Conservation (phyloP, 768 basidiomycete species). For the Tulasnella sp. region DNA sequence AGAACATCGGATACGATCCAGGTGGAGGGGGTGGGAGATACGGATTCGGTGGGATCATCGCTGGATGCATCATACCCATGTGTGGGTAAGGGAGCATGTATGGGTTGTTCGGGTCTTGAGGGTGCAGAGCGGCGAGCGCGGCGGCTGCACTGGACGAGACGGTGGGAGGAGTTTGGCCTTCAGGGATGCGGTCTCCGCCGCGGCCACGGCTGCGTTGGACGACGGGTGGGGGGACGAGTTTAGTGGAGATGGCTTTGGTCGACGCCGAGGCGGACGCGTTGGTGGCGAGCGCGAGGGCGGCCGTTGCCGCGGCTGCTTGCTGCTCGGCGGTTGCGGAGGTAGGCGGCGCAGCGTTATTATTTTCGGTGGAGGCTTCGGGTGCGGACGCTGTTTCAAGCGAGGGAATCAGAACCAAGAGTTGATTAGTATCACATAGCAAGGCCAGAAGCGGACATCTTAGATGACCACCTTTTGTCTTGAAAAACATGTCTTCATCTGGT, state of each 20-base stretch:
- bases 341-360: too few species aligned
- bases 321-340: too few species aligned
- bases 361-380: too few species aligned
- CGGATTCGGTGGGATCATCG: slow-evolving; percentile 7
- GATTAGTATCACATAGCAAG: not conserved
- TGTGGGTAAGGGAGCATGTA: not conserved
- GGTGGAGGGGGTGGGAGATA: slow-evolving; percentile 5
- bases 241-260: not conserved
- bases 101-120: slow-evolving; percentile 7
- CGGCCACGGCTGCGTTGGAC: slow-evolving; percentile 2
- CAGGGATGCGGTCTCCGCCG: slow-evolving; percentile 4
- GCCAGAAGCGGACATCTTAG: too few species aligned
- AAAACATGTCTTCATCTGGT: not conserved
- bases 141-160: slow-evolving; percentile 3
- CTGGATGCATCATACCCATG: not conserved
- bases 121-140: slow-evolving; percentile 1
- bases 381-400: not conserved
- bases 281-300: not conserved
- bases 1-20: slow-evolving; percentile 8
- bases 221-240: slow-evolving; percentile 1
- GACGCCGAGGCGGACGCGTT: not conserved
- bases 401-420: not conserved
- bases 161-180: not conserved
- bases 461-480: too few species aligned
- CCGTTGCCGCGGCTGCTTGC: too few species aligned